These are phyloP conservation scores for Patellifolia procumbens DNA, from an alignment of 179 eudicot genomes.

Conservation along the genomic window DNA sequence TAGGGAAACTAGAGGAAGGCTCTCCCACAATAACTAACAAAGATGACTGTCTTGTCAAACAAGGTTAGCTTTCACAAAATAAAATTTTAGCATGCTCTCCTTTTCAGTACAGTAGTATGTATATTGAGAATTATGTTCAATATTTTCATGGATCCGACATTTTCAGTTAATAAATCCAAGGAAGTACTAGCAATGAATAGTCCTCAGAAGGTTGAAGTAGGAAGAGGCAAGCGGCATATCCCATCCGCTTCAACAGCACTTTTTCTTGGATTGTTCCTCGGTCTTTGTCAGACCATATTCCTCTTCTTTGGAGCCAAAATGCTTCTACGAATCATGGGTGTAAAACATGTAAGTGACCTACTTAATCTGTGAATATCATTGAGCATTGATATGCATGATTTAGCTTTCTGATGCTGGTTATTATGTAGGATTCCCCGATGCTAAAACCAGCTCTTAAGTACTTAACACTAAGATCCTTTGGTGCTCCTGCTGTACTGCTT, in stretches of 20 bases:
- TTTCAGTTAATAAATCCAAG: constrained; percentile 53
- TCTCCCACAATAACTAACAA: constrained; percentile 19
- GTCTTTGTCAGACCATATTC: constrained; percentile 70
- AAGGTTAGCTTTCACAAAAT: too few species aligned
- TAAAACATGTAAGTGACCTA: constrained; percentile 64
- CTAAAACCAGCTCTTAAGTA: constrained; percentile 73
- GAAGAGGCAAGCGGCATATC: constrained; percentile 65
- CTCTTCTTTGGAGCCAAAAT: constrained; percentile 69
- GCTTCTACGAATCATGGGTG: constrained; percentile 75
- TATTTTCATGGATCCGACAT: constrained; percentile 21
- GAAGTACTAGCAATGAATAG: constrained; percentile 39
- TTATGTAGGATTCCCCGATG: constrained; percentile 82
- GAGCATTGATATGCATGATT: constrained; percentile 6
- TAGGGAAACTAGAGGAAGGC: constrained; percentile 50
- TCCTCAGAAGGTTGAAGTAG: constrained; percentile 16
- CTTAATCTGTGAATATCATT: not conserved
- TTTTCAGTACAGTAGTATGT: too few species aligned
- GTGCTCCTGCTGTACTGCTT: constrained; percentile 98
- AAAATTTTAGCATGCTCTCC: too few species aligned
- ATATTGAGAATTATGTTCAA: too few species aligned
- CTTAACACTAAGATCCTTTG: constrained; percentile 72
- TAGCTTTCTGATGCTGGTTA: not conserved
- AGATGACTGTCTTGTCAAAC: constrained; percentile 29
- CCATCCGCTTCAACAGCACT: constrained; percentile 97
- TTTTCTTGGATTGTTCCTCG: constrained; percentile 70